Evolutionary conservation across 768 basidiomycete species (phyloP), one percentile per base, ranked within the genome.

Genomic region (Boletellus ananiceps): DNA sequence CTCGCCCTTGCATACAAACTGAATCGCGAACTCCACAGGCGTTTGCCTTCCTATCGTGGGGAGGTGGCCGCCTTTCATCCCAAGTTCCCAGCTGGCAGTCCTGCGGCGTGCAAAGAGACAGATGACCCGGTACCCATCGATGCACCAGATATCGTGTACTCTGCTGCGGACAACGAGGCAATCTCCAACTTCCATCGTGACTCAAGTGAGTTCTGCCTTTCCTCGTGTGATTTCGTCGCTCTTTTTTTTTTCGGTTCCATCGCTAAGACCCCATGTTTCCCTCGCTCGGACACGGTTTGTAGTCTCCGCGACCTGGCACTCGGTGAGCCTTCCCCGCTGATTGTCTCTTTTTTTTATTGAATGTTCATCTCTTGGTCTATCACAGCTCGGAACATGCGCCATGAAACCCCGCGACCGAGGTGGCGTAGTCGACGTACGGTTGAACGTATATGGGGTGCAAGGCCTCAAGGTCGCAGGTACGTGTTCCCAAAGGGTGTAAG

Each of bases 1-100:
- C 56, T 82, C 42, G 68, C 69, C 47, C 78, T 77, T 73, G 68
- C 60, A 0, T 84, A 82, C 62, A 84, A 84, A 57, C 73, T 71
- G 44, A 50, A 61, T 5, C 71, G 81, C 3, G 82, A 84, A 63
- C 49, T 79, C 15, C 69, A 71, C 3, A 75, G 82, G 23, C 75
- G 82, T 8, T 77, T 82, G 77, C 57, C 65, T 16, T 48, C 36
- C 4, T 57, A 51, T 31, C 44, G 56, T 21, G 58, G 58, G 25
- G 58, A 59, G 40, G 45, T 38, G 1, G 7, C 29, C 15, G 13
- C 41, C 2, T 1, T 4, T 7, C 55, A 59, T 8, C 70, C 70
- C 8, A 16, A 39, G 8, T 71, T 72, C 49, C 25, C 60, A 1
- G 46, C 43, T 3, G 62, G 56, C 3, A 62, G 70, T 27, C n/a